phyloP scores from a whole-genome alignment of 148 eudicot genomes.

The Fagopyrum homotropicum region DNA sequence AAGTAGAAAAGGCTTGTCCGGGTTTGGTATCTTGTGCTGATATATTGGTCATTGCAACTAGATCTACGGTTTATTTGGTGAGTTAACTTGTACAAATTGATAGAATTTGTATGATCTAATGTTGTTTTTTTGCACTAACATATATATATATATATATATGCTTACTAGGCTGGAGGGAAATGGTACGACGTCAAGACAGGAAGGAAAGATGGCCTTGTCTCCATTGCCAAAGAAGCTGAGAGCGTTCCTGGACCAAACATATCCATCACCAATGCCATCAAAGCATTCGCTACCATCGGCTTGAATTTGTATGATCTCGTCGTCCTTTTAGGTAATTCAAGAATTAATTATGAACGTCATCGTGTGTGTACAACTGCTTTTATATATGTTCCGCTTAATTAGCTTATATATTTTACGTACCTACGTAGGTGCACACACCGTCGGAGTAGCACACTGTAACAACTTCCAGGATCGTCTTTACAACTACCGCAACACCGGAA shows the following conservation, averaged over 20 bases:
- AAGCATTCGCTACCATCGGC: background rate
- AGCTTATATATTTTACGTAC: background rate
- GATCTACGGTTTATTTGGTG: constrained; percentile 30
- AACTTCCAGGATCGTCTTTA: background rate
- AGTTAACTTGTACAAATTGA: background rate
- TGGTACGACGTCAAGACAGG: constrained; percentile 35
- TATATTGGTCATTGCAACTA: constrained; percentile 26
- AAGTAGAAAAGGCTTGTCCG: constrained; percentile 18
- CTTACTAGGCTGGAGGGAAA: constrained; percentile 31
- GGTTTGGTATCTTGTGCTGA: constrained; percentile 34
- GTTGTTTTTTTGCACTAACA: too few relatives aligned
- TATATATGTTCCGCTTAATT: too few relatives aligned
- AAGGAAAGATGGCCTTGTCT: constrained; percentile 29
- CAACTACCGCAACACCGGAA: background rate
- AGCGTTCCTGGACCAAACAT: constrained; percentile 17
- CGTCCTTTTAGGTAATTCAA: constrained; percentile 14
- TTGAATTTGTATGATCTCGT: constrained; percentile 15
- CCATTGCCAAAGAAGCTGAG: background rate
- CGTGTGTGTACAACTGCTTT: too few relatives aligned
- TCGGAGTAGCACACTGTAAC: background rate
- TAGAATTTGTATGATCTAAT: too few relatives aligned
- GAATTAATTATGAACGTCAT: background rate
- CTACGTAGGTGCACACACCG: background rate
- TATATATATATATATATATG: too few relatives aligned
- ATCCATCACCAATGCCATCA: background rate